A percentile compares a stretch with the other conserved stretches of the same genome.
phyloP scores from a whole-genome alignment of 2,329 filamentous ascomycete genomes.

The Cadophora gregata region DNA sequence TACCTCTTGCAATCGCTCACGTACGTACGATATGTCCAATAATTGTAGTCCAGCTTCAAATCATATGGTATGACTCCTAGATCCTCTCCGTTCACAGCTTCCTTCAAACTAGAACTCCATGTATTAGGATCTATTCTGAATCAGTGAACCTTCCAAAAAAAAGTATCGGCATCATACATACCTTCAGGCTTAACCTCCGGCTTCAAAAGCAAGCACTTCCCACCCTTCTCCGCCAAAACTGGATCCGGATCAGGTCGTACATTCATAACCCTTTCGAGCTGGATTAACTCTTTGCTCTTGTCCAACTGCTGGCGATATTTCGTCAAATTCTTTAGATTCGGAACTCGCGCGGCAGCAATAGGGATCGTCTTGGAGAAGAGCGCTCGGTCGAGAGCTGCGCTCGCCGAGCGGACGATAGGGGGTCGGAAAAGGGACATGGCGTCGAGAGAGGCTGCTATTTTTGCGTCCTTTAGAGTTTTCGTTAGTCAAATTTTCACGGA shows the following conservation, averaged over 20 bases:
- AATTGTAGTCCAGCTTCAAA: conserved; percentile 78
- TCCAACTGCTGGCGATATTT: conserved; percentile 71
- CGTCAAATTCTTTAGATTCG: conserved; percentile 76
- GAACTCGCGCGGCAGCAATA: conserved; percentile 78
- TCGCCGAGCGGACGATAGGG: conserved; percentile 75
- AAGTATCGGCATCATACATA: conserved; percentile 19
- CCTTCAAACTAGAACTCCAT: conserved; percentile 74
- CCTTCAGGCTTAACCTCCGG: conserved; percentile 61
- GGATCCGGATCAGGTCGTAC: conserved; percentile 68
- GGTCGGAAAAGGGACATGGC: conserved; percentile 73
- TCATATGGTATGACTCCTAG: conserved; percentile 77
- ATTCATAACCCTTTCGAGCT: conserved; percentile 65
- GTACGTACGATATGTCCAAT: conserved; percentile 81
- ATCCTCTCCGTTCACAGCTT: conserved; percentile 71
- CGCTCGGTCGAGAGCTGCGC: conserved; percentile 79
- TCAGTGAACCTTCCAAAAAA: conserved; percentile 5
- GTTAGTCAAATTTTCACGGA: conserved; percentile 4
- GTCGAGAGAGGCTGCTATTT: conserved; percentile 33
- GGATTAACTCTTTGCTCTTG: conserved; percentile 69
- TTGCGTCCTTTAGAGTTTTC: conserved; percentile 28
- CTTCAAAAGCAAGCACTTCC: conserved; percentile 66
- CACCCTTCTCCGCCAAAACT: conserved; percentile 57
- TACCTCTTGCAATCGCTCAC: not conserved
- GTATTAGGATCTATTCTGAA: conserved; percentile 66
- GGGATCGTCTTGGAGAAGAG: conserved; percentile 81